Evolutionary conservation across 2,329 filamentous ascomycete genomes (phyloP).

Genomic region (Ustulina deusta): DNA sequence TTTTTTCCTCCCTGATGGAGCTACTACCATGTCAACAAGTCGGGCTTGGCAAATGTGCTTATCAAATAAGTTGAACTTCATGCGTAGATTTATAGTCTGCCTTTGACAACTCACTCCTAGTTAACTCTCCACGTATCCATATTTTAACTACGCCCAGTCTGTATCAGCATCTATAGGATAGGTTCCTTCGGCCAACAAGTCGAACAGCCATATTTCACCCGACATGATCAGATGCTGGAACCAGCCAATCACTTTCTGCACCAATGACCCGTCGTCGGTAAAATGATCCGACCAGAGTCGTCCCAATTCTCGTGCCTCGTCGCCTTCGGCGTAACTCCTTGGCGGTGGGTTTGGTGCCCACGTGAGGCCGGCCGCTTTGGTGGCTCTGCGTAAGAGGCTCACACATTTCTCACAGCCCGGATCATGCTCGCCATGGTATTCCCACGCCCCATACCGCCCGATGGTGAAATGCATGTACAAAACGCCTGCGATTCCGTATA

Average conservation of each 20-base stretch:
- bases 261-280: constrained; percentile 24
- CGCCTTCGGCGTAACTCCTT: constrained; percentile 29
- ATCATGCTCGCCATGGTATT: constrained; percentile 32
- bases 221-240: constrained; percentile 33
- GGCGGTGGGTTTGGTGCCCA: constrained; percentile 34
- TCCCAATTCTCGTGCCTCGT: constrained; percentile 25
- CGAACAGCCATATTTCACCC: constrained; percentile 36
- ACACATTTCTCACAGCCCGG: constrained; percentile 27
- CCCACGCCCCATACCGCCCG: constrained; percentile 33
- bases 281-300: constrained; percentile 35
- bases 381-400: constrained; percentile 22
- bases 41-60: too few relatives aligned
- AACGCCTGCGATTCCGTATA: constrained; percentile 30
- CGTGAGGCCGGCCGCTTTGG: constrained; percentile 23
- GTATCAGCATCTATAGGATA: constrained; percentile 27
- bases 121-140: background rate
- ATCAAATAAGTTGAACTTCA: too few relatives aligned
- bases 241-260: constrained; percentile 32
- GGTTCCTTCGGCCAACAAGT: constrained; percentile 29
- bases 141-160: constrained; percentile 29
- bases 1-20: too few relatives aligned
- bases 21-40: too few relatives aligned
- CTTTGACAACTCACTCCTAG: background rate
- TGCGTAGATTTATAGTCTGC: too few relatives aligned
- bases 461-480: constrained; percentile 33